A percentile compares a stretch with the other conserved stretches of the same genome.
Conservation (phyloP, 495 filamentous ascomycete genomes). For the Tetracladium setigerum region DNA sequence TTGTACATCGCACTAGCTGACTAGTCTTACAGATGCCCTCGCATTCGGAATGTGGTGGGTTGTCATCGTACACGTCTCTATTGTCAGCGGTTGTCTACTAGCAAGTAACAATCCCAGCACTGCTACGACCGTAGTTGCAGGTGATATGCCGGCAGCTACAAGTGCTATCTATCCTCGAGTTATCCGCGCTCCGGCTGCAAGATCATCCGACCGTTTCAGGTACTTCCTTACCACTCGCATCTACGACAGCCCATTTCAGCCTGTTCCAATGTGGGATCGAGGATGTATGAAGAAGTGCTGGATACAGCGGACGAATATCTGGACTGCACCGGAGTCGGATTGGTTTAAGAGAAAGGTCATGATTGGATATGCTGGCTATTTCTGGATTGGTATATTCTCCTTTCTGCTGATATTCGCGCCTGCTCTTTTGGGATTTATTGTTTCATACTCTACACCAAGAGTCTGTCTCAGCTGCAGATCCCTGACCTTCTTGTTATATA, state of each 20-base stretch:
- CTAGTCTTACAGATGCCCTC: not conserved
- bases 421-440: slow-evolving; percentile 27
- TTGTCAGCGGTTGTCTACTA: slow-evolving; percentile 22
- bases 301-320: slow-evolving; percentile 6
- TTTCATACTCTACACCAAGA: slow-evolving; percentile 29
- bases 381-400: slow-evolving; percentile 16
- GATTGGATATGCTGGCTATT: not conserved
- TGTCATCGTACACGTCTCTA: slow-evolving; percentile 23
- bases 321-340: slow-evolving; percentile 7
- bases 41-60: slow-evolving; percentile 14
- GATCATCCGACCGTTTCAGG: not conserved
- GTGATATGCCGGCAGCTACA: slow-evolving; percentile 12
- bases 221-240: not conserved
- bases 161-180: not conserved
- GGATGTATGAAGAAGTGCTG: slow-evolving; percentile 9
- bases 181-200: not conserved
- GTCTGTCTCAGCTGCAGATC: slow-evolving; percentile 31
- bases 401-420: slow-evolving; percentile 16
- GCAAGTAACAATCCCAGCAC: slow-evolving; percentile 24
- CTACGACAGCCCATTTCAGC: slow-evolving; percentile 14
- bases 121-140: slow-evolving; percentile 8
- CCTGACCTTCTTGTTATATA: slow-evolving; percentile 32
- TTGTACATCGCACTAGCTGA: too few relatives aligned
- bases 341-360: slow-evolving; percentile 8
- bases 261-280: slow-evolving; percentile 9